These are phyloP conservation scores for Aspergillus fumigatus DNA, from an alignment of 2,329 filamentous ascomycete species.

Conservation along the genomic window DNA sequence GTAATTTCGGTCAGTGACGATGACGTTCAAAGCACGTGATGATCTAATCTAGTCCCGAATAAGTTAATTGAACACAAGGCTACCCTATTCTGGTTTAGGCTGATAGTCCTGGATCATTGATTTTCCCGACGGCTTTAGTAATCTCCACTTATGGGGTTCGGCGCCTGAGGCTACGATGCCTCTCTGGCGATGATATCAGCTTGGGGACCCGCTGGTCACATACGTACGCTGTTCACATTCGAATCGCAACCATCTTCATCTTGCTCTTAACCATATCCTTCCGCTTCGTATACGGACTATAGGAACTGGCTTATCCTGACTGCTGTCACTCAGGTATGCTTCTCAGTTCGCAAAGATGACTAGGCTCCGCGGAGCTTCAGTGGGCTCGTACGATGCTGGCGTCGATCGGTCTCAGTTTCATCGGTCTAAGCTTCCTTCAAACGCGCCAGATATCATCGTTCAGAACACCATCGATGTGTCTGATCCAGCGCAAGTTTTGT, in stretches of 20 bases:
- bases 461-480: slow-evolving; percentile 38
- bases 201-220: slow-evolving; percentile 5
- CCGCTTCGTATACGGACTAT: neutral
- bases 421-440: slow-evolving; percentile 38
- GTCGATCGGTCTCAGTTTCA: slow-evolving; percentile 26
- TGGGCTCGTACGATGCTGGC: slow-evolving; percentile 27
- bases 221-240: slow-evolving; percentile 1
- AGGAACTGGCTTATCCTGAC: neutral
- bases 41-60: neutral
- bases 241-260: neutral
- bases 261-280: neutral
- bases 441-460: slow-evolving; percentile 35
- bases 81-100: neutral
- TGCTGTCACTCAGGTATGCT: slow-evolving; percentile 22
- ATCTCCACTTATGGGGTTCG: neutral
- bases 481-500: slow-evolving; percentile 33
- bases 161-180: slow-evolving; percentile 14
- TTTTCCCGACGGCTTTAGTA: neutral
- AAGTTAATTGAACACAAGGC: neutral
- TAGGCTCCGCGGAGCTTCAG: slow-evolving; percentile 39
- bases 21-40: slow-evolving; percentile 15
- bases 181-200: slow-evolving; percentile 20
- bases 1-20: neutral
- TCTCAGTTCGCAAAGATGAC: slow-evolving; percentile 32
- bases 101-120: neutral